A percentile compares a stretch with the other conserved stretches of the same genome.
phyloP scores from a whole-genome alignment of 1,284 basidiomycete genomes.

The Trichosporon sp. region DNA sequence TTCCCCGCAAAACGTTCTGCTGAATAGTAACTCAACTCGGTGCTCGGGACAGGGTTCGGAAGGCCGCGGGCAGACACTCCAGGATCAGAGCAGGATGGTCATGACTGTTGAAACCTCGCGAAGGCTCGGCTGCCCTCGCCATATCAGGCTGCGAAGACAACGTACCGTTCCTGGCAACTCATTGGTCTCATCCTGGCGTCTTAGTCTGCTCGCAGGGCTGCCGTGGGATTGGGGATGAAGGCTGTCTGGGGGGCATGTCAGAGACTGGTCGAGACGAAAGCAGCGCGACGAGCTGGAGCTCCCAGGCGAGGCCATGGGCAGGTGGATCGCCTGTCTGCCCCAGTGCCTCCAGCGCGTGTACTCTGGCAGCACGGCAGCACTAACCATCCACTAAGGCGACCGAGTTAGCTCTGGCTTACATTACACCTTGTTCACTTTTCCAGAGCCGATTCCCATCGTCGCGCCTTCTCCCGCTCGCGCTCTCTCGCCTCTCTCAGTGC shows the following conservation, averaged over 20 bases:
- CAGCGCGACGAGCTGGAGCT: neutral
- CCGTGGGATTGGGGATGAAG: neutral
- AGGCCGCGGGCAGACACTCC: neutral
- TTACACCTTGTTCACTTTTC: constrained; percentile 8
- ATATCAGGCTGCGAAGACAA: neutral
- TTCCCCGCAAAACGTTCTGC: neutral
- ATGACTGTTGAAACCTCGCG: neutral
- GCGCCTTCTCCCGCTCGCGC: neutral
- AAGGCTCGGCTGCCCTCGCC: neutral
- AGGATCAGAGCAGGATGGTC: neutral
- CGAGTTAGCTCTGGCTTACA: neutral
- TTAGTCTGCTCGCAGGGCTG: neutral
- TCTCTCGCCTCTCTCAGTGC: neutral
- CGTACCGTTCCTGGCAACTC: constrained; percentile 4
- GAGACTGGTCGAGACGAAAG: neutral
- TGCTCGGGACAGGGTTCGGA: neutral
- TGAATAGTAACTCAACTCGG: too few species aligned
- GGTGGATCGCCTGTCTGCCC: too few species aligned
- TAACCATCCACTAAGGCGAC: neutral
- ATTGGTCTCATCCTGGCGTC: neutral
- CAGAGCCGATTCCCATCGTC: neutral
- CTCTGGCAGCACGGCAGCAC: neutral
- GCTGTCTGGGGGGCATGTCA: constrained; percentile 9
- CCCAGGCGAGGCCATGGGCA: neutral
- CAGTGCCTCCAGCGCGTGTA: neutral